Conservation (phyloP, 768 basidiomycete species). For the Lyophyllum shimeji region DNA sequence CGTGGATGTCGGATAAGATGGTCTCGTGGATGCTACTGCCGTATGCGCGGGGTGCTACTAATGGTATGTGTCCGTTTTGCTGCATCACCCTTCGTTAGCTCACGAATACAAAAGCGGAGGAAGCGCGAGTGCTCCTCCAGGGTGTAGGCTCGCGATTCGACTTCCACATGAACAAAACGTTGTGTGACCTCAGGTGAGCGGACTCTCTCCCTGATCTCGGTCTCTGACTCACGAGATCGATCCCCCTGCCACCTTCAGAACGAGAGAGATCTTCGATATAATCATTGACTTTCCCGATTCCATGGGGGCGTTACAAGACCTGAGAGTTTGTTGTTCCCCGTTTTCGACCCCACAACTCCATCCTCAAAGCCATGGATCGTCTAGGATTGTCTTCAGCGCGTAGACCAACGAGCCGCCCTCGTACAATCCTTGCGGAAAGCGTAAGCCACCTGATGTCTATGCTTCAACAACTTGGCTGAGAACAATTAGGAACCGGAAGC, state of each 20-base stretch:
- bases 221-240: background rate
- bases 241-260: slow-evolving; percentile 35
- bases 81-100: background rate
- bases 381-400: slow-evolving; percentile 73
- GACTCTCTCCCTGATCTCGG: background rate
- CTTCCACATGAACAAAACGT: slow-evolving; percentile 88
- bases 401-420: slow-evolving; percentile 76
- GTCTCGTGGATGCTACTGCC: slow-evolving; percentile 85
- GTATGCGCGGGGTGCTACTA: slow-evolving; percentile 67
- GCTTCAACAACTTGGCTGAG: slow-evolving; percentile 1
- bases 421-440: slow-evolving; percentile 77
- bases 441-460: slow-evolving; percentile 42
- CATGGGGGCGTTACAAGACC: slow-evolving; percentile 77
- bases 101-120: slow-evolving; percentile 49
- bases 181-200: slow-evolving; percentile 82
- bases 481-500: slow-evolving; percentile 66
- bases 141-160: slow-evolving; percentile 84
- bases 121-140: slow-evolving; percentile 70
- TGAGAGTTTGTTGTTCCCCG: slow-evolving; percentile 53
- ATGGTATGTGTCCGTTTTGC: slow-evolving; percentile 35
- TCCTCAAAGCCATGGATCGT: background rate
- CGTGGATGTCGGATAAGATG: slow-evolving; percentile 80
- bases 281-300: slow-evolving; percentile 95
- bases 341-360: background rate
- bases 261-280: slow-evolving; percentile 90